These are phyloP conservation scores for Remersonia thermophila DNA, from an alignment of 2,329 filamentous ascomycete species.

Conservation along the genomic window DNA sequence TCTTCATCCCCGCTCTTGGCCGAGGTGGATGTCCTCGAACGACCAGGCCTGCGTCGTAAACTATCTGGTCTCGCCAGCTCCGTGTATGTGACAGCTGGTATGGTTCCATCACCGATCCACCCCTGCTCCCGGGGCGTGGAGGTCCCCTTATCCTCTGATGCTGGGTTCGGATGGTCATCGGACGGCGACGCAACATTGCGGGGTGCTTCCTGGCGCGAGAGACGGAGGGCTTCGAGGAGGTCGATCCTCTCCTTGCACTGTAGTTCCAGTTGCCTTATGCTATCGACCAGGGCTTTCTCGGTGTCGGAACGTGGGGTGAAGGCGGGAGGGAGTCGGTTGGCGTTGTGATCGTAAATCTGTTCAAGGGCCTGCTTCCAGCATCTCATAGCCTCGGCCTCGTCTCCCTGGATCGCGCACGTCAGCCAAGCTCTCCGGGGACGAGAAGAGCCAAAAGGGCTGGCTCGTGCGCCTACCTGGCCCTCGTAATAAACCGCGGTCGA, in stretches of 20 bases:
- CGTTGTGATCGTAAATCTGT: slow-evolving; percentile 77
- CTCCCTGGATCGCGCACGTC: slow-evolving; percentile 47
- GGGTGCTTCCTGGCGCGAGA: slow-evolving; percentile 38
- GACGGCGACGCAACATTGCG: slow-evolving; percentile 19
- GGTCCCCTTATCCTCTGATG: slow-evolving; percentile 10
- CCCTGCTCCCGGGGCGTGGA: slow-evolving; percentile 27
- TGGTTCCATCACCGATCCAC: slow-evolving; percentile 69
- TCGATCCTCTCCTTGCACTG: slow-evolving; percentile 93
- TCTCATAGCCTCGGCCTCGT: slow-evolving; percentile 79
- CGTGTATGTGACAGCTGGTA: slow-evolving; percentile 67
- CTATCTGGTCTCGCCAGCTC: slow-evolving; percentile 62
- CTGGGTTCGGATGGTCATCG: slow-evolving; percentile 11
- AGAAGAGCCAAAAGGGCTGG: too few species aligned
- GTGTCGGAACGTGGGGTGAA: slow-evolving; percentile 67
- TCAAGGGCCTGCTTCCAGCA: slow-evolving; percentile 84
- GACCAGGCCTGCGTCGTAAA: slow-evolving; percentile 38
- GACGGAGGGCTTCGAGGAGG: slow-evolving; percentile 66
- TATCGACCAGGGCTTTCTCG: slow-evolving; percentile 70
- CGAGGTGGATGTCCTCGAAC: slow-evolving; percentile 38
- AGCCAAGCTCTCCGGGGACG: slow-evolving; percentile 3
- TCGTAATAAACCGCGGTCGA: slow-evolving; percentile 96
- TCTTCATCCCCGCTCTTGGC: too few species aligned
- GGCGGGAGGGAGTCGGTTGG: slow-evolving; percentile 57
- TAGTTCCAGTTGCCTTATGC: slow-evolving; percentile 68
- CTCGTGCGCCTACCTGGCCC: slow-evolving; percentile 52